phyloP scores from a whole-genome alignment of 2,329 filamentous ascomycete species.

The Periglandula ipomoeae region DNA sequence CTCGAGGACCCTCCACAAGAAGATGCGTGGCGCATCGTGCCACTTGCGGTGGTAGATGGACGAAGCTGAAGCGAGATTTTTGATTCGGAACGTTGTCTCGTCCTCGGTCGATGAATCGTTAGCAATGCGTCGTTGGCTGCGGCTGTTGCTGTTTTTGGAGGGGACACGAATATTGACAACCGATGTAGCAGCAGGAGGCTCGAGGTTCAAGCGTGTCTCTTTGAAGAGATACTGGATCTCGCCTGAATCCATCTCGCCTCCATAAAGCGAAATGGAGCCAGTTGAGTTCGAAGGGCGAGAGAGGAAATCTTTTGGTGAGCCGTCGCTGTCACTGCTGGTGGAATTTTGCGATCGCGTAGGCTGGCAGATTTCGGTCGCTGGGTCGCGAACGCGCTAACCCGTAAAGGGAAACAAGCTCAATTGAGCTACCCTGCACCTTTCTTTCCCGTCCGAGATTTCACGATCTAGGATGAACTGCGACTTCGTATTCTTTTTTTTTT shows the following conservation, averaged over 20 bases:
- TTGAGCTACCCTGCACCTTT: background rate
- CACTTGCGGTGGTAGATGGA: slow-evolving; percentile 78
- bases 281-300: background rate
- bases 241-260: slow-evolving; percentile 57
- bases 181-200: slow-evolving; percentile 59
- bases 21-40: slow-evolving; percentile 68
- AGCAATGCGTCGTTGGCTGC: slow-evolving; percentile 29
- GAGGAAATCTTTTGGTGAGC: background rate
- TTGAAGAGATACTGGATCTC: slow-evolving; percentile 65
- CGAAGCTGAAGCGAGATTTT: slow-evolving; percentile 66
- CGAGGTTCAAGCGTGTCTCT: slow-evolving; percentile 77
- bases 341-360: slow-evolving; percentile 19
- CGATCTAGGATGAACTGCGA: no score
- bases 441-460: no score
- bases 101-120: slow-evolving; percentile 44
- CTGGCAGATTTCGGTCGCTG: slow-evolving; percentile 23
- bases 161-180: slow-evolving; percentile 63
- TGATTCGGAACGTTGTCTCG: slow-evolving; percentile 62
- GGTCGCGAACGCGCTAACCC: slow-evolving; percentile 25
- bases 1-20: slow-evolving; percentile 85
- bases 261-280: slow-evolving; percentile 34
- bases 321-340: slow-evolving; percentile 11
- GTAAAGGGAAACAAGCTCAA: slow-evolving; percentile 26
- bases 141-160: slow-evolving; percentile 37
- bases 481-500: background rate